Conservation (phyloP, 2,329 filamentous ascomycete species). For the Penicillium sclerotigenum region DNA sequence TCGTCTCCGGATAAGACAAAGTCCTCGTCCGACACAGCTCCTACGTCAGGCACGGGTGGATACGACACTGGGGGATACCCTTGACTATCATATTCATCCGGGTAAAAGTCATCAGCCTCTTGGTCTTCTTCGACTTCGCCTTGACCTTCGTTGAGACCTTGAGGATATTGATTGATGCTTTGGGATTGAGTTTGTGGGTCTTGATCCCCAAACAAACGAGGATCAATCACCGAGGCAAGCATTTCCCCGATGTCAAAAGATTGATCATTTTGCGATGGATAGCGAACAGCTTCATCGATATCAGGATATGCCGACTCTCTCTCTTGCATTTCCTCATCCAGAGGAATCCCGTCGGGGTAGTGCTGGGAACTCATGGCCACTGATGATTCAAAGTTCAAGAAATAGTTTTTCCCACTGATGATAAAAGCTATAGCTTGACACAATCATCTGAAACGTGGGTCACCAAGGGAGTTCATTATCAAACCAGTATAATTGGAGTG, state of each 20-base stretch:
- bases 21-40: conserved; percentile 24
- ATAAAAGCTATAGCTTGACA: neutral
- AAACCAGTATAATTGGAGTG: conserved; percentile 17
- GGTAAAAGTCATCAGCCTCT: conserved; percentile 12
- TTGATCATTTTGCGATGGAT: conserved; percentile 31
- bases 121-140: conserved; percentile 13
- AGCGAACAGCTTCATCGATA: conserved; percentile 33
- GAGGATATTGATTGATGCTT: conserved; percentile 3
- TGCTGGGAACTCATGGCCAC: conserved; percentile 16
- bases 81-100: conserved; percentile 15
- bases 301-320: conserved; percentile 32
- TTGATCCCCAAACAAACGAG: conserved; percentile 31
- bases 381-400: neutral
- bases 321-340: conserved; percentile 18
- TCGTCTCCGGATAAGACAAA: conserved; percentile 27
- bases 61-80: neutral
- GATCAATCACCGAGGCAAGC: conserved; percentile 31
- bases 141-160: neutral
- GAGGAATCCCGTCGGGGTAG: conserved; percentile 12
- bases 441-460: conserved; percentile 9
- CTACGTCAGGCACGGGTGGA: conserved; percentile 9
- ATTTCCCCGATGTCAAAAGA: conserved; percentile 13
- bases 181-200: conserved; percentile 10
- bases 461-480: conserved; percentile 16
- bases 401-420: neutral